Conservation (phyloP, 2,329 filamentous ascomycete species). For the Sarocladium brachiariae region DNA sequence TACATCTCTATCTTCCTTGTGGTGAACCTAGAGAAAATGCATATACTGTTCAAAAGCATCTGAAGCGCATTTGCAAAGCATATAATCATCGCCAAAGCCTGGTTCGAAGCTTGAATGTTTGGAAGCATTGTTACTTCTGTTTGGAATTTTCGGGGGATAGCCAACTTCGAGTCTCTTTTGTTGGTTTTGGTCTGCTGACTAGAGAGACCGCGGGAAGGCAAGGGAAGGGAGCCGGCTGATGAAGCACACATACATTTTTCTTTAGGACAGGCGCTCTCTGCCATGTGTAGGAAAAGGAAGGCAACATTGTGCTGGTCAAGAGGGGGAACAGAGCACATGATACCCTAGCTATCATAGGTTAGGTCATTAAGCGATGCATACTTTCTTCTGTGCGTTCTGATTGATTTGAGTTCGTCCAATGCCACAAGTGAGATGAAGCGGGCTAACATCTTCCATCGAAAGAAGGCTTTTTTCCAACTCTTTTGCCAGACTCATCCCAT, state of each 20-base stretch:
- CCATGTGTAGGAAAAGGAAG: neutral
- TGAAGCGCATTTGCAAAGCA: neutral
- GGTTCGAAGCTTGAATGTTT: neutral
- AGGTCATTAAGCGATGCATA: neutral
- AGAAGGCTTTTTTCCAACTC: too few species aligned
- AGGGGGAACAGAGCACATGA: neutral
- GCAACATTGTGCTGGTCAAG: neutral
- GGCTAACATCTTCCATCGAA: too few species aligned
- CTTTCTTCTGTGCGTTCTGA: too few species aligned
- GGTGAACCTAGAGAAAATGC: too few species aligned
- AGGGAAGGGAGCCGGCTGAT: neutral
- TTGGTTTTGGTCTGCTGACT: neutral
- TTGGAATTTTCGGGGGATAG: neutral
- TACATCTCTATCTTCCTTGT: too few species aligned
- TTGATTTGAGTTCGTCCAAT: too few species aligned
- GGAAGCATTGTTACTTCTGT: neutral
- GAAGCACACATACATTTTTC: neutral
- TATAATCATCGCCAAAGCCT: neutral
- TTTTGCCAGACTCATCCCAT: too few species aligned
- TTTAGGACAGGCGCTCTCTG: slow-evolving; percentile 1
- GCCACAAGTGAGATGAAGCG: too few species aligned
- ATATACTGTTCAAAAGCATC: slow-evolving; percentile 7
- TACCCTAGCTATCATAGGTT: slow-evolving; percentile 1
- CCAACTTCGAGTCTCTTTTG: neutral
- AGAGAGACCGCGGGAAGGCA: too few species aligned